A percentile compares a stretch with the other conserved stretches of the same genome.
These are phyloP conservation scores for Globisporangium rhizosaccharum DNA, from an alignment of 352 stramenopile genomes.

Conservation along the genomic window DNA sequence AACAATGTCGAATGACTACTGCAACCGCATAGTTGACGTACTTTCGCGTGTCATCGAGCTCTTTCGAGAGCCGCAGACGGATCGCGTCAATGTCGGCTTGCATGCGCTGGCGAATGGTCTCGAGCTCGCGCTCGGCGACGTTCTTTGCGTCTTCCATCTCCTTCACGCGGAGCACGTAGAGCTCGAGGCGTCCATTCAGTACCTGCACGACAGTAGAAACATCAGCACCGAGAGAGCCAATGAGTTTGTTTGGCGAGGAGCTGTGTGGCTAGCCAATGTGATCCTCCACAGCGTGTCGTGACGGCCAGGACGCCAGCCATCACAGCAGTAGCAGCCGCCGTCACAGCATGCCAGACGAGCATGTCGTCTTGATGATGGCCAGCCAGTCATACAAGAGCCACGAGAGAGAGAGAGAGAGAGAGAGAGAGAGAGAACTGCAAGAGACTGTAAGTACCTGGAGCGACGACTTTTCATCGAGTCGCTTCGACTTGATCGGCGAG, in stretches of 20 bases:
- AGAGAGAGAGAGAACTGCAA: neutral
- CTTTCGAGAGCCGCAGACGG: conserved; percentile 46
- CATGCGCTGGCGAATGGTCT: conserved; percentile 78
- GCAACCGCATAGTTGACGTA: conserved; percentile 7
- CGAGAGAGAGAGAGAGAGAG: neutral
- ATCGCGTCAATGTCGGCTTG: conserved; percentile 69
- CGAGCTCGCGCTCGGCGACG: conserved; percentile 65
- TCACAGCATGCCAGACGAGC: too few relatives aligned
- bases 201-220: conserved; percentile 18
- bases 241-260: too few relatives aligned
- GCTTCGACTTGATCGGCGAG: conserved; percentile 82
- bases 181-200: conserved; percentile 76
- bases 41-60: conserved; percentile 79
- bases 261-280: too few relatives aligned
- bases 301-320: too few relatives aligned
- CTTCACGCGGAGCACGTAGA: conserved; percentile 81
- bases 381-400: too few relatives aligned
- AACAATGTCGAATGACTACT: too few relatives aligned
- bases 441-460: conserved; percentile 40
- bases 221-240: too few relatives aligned
- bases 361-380: too few relatives aligned
- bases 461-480: conserved; percentile 76
- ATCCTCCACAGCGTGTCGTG: too few relatives aligned
- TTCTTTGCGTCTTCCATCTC: conserved; percentile 77
- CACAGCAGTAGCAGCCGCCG: too few relatives aligned